Base-by-base conservation (phyloP, 2,329 filamentous ascomycete genomes). In the Epichloe uncinata region DNA sequence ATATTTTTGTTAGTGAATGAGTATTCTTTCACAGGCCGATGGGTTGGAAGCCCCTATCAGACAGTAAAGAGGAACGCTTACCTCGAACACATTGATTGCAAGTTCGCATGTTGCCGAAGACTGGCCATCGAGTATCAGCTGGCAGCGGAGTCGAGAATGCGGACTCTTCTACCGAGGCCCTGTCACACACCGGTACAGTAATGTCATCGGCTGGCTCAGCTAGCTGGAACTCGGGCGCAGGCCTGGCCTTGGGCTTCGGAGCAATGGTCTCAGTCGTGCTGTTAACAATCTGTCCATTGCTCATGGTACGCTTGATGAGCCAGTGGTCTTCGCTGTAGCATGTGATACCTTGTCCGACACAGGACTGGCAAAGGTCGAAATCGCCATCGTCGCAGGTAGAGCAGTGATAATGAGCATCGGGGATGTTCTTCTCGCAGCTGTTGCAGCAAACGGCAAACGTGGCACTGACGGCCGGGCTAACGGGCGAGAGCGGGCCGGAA, bases 361-460 rank as follows among this genome's bases (percentile, higher is more conserved):
- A 98, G 5, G 73, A 67, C 55, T 82, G 77, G 73, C 94, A 98
- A 33, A 98, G 78, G 62, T 98, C 93, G 61, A 90, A 98, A 66
- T 98, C 93, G 40, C 91, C 93, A 51, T 85, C 80, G 56, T 97
- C 88, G 63, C 93, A 98, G 51, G 85, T 87, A 56, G 86, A 86
- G 73, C 94, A 98, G 70, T 98, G 93, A 67, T 87, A 98, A 68
- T 98, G 91, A 47, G 81, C 78, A 58, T 88, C 82, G 30, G 84
- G 78, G 60, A 96, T 88, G 41, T 82, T 79, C 53, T 73, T 74
- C 57, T 88, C 84, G 68, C 93, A 98, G 64, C 80, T 78, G 71
- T 98, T 97, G 78, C 93, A 98, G 73, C 87, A 95, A 42, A 98
- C 89, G 12, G 86, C 85, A 68, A 90, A 95, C 36, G 51, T 50